Conservation (phyloP, 2,329 filamentous ascomycete species). For the Dactylella cylindrospora region DNA sequence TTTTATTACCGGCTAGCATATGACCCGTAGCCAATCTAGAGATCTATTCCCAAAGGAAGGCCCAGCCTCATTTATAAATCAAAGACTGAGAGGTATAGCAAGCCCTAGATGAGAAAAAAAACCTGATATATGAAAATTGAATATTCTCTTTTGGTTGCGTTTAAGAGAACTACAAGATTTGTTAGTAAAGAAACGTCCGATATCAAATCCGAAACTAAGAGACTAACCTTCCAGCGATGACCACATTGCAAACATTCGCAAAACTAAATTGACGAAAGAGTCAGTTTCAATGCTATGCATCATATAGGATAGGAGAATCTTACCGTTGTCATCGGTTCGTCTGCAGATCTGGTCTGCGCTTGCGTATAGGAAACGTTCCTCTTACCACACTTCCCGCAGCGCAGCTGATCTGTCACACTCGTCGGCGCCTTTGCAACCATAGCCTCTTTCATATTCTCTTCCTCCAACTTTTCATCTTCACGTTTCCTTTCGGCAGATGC, state of each 20-base stretch:
- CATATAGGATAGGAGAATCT: constrained; percentile 4
- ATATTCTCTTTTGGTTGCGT: no score
- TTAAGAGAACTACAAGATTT: not conserved
- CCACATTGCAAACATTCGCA: constrained; percentile 71
- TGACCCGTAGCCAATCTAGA: no score
- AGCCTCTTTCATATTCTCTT: constrained; percentile 95
- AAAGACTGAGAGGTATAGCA: not conserved
- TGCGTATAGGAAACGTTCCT: constrained; percentile 95
- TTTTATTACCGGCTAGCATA: no score
- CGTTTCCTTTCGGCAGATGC: constrained; percentile 80
- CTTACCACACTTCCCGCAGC: constrained; percentile 88
- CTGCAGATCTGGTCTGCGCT: constrained; percentile 90
- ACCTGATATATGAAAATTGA: not conserved
- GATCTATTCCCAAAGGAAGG: not conserved
- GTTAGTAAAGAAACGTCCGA: not conserved
- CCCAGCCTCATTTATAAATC: no score
- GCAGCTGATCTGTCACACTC: constrained; percentile 81
- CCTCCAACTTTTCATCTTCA: constrained; percentile 73
- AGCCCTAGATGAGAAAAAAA: not conserved
- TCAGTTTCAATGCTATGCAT: not conserved
- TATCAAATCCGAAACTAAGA: constrained; percentile 7
- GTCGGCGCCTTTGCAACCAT: constrained; percentile 92
- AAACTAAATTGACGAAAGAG: constrained; percentile 53
- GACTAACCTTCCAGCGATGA: constrained; percentile 69
- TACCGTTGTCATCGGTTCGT: constrained; percentile 80